phyloP scores from a whole-genome alignment of 2,329 filamentous ascomycete species.

The Ophiostoma quercus region DNA sequence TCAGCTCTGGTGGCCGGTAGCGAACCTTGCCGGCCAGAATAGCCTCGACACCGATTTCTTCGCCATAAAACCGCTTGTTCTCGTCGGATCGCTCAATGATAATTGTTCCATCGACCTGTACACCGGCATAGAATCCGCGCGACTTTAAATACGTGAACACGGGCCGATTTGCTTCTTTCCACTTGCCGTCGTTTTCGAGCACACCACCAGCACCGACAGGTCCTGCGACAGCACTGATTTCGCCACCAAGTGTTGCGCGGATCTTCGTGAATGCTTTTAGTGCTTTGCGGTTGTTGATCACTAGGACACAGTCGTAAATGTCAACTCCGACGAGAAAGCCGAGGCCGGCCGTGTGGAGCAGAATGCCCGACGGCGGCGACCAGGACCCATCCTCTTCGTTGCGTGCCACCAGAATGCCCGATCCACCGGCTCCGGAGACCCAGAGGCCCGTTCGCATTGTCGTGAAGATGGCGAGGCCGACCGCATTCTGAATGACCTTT shows the following conservation, averaged over 20 bases:
- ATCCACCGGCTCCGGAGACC: conserved; percentile 54
- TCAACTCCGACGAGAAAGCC: conserved; percentile 79
- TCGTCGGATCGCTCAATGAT: conserved; percentile 66
- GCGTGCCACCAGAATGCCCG: conserved; percentile 55
- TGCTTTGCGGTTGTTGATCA: conserved; percentile 74
- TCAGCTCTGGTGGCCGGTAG: conserved; percentile 23
- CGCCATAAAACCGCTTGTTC: conserved; percentile 65
- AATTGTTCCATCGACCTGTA: conserved; percentile 70
- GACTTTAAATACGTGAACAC: conserved; percentile 64
- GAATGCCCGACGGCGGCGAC: conserved; percentile 77
- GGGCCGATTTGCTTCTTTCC: conserved; percentile 36
- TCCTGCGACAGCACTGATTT: conserved; percentile 68
- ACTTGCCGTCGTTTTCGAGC: conserved; percentile 50
- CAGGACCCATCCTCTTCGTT: conserved; percentile 52
- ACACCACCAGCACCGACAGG: conserved; percentile 66
- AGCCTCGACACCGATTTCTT: conserved; percentile 26
- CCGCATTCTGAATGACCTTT: conserved; percentile 59
- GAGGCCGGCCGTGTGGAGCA: conserved; percentile 72
- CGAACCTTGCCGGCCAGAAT: conserved; percentile 28
- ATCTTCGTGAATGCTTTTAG: conserved; percentile 71
- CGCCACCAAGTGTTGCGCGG: conserved; percentile 70
- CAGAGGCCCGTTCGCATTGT: conserved; percentile 56
- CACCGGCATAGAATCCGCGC: conserved; percentile 64
- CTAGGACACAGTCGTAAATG: conserved; percentile 83
- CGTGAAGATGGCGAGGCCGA: conserved; percentile 67